These are phyloP conservation scores for Cyberlindnera sargentensis DNA, from an alignment of 805 yeast genomes.

Conservation along the genomic window DNA sequence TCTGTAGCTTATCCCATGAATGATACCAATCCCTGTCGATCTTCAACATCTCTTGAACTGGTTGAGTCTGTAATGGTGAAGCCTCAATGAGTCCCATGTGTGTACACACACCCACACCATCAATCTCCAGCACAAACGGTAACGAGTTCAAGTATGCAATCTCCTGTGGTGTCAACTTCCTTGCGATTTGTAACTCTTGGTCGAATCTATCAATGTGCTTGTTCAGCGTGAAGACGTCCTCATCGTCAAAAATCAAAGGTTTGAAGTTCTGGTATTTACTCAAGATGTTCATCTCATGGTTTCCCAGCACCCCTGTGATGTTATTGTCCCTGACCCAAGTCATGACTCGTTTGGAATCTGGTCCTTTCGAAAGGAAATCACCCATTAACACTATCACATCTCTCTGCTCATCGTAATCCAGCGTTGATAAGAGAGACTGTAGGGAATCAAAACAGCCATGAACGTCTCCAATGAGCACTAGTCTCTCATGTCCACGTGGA, in stretches of 20 bases:
- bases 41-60: slow-evolving; percentile 54
- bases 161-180: slow-evolving; percentile 47
- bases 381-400: slow-evolving; percentile 73
- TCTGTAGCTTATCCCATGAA: slow-evolving; percentile 20
- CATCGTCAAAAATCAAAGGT: slow-evolving; percentile 19
- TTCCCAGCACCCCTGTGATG: slow-evolving; percentile 76
- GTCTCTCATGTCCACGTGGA: slow-evolving; percentile 25
- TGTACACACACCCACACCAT: slow-evolving; percentile 35
- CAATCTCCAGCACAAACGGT: slow-evolving; percentile 56
- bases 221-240: slow-evolving; percentile 13
- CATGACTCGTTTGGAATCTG: slow-evolving; percentile 61
- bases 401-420: slow-evolving; percentile 35
- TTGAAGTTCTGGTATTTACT: slow-evolving; percentile 48
- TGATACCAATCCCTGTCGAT: slow-evolving; percentile 61
- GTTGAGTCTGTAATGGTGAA: slow-evolving; percentile 33
- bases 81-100: slow-evolving; percentile 9
- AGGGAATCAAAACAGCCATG: slow-evolving; percentile 71
- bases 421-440: slow-evolving; percentile 41
- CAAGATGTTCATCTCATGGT: slow-evolving; percentile 75
- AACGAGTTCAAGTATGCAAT: slow-evolving; percentile 53
- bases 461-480: slow-evolving; percentile 77
- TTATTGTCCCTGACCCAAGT: slow-evolving; percentile 53
- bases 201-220: slow-evolving; percentile 16
- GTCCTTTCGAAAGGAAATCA: slow-evolving; percentile 82
- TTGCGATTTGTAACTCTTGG: slow-evolving; percentile 10